Evolutionary conservation across 495 filamentous ascomycete genomes (phyloP).

Genomic region (Eremomyces bilateralis): DNA sequence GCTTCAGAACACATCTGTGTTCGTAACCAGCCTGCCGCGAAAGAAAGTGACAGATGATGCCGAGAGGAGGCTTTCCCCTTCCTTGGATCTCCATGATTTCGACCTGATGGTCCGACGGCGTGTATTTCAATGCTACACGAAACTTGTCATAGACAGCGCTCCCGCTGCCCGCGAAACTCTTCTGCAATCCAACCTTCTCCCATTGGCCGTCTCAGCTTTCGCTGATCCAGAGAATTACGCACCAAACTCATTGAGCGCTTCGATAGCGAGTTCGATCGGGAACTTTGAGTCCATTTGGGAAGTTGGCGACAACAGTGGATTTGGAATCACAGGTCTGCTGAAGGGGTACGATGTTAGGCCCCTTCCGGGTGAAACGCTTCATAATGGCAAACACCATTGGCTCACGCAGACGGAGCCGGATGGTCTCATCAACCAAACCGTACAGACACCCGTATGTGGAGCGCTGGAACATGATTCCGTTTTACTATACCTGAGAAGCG

Average conservation of each 20-base stretch:
- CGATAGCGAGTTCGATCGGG: constrained; percentile 77
- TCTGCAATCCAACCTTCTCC: constrained; percentile 78
- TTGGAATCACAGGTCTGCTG: constrained; percentile 73
- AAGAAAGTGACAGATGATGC: constrained; percentile 83
- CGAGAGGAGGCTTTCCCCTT: constrained; percentile 60
- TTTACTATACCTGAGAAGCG: constrained; percentile 52
- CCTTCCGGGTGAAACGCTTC: constrained; percentile 48
- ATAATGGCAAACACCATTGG: constrained; percentile 32
- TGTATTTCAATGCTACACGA: constrained; percentile 85
- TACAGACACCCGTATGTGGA: constrained; percentile 53
- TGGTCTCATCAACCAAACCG: constrained; percentile 44
- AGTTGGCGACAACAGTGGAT: constrained; percentile 79
- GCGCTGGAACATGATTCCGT: constrained; percentile 83
- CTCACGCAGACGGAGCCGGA: constrained; percentile 42
- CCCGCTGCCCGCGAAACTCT: constrained; percentile 61
- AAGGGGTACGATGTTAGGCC: constrained; percentile 50
- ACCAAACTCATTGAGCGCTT: constrained; percentile 66
- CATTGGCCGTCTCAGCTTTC: constrained; percentile 78
- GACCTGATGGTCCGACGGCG: constrained; percentile 83
- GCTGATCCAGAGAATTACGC: constrained; percentile 79
- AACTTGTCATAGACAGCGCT: constrained; percentile 69
- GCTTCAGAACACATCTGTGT: constrained; percentile 88
- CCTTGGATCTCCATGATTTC: constrained; percentile 76
- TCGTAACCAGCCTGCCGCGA: constrained; percentile 57
- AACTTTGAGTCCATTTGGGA: constrained; percentile 92